Evolutionary conservation across 441 rosid genomes (phyloP).

Genomic region (Macaranga tanarius): DNA sequence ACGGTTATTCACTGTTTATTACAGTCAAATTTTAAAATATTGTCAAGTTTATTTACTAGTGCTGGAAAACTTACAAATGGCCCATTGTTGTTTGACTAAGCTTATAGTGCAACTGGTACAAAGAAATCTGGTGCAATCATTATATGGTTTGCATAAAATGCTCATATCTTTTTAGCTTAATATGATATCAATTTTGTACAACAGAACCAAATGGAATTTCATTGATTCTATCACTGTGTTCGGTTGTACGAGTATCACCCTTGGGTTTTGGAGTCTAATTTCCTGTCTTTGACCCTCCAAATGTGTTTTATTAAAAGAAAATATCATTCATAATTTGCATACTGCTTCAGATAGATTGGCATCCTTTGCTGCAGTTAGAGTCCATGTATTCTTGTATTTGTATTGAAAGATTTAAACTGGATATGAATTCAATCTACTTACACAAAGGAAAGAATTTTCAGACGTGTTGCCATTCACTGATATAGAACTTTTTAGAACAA

Average conservation of each 20-base stretch:
- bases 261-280: background rate
- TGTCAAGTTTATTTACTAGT: background rate
- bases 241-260: background rate
- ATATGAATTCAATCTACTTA: background rate
- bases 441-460: background rate
- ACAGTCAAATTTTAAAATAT: background rate
- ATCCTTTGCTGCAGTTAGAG: background rate
- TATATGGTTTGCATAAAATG: background rate
- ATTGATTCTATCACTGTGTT: background rate
- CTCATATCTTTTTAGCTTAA: background rate
- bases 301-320: background rate
- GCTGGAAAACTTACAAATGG: background rate
- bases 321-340: background rate
- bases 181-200: background rate
- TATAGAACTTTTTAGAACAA: background rate
- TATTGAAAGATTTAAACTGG: background rate
- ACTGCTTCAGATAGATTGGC: background rate
- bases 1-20: background rate
- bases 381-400: background rate
- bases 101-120: constrained; percentile 11
- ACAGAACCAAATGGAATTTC: background rate
- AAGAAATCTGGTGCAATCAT: constrained; percentile 10
- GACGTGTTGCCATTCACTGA: background rate
- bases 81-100: background rate
- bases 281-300: background rate